Conservation (phyloP, 2,329 filamentous ascomycete species). For the Kalaharituber pfeilii region DNA sequence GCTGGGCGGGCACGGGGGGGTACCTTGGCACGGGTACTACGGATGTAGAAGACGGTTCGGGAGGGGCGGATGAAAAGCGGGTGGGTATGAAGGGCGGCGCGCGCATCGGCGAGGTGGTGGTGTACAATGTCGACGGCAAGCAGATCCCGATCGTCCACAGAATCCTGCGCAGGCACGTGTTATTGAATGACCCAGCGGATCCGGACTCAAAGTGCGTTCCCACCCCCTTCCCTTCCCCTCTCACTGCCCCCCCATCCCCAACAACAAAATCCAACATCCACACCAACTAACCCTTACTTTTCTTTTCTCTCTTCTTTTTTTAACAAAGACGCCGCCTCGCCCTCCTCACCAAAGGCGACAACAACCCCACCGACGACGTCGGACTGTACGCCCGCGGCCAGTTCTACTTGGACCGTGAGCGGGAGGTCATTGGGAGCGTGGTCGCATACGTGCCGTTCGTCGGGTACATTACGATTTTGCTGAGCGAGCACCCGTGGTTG, state of each 20-base stretch:
- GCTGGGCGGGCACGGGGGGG: background rate
- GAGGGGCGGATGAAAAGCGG: background rate
- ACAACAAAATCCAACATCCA: constrained; percentile 1
- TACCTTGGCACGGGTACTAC: background rate
- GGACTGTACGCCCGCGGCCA: constrained; percentile 76
- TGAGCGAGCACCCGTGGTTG: constrained; percentile 90
- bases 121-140: constrained; percentile 78
- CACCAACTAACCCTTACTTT: background rate
- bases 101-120: constrained; percentile 54
- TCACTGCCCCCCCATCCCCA: background rate
- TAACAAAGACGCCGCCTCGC: constrained; percentile 33
- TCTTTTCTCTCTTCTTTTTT: background rate
- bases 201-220: constrained; percentile 23
- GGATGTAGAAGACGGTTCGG: background rate
- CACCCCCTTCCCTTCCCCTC: constrained; percentile 22
- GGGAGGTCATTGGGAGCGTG: constrained; percentile 87
- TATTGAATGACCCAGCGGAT: constrained; percentile 37
- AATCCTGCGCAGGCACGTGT: constrained; percentile 54
- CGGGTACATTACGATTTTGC: constrained; percentile 88
- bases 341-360: constrained; percentile 92
- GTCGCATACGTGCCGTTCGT: constrained; percentile 85
- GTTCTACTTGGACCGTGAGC: constrained; percentile 60
- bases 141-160: constrained; percentile 96
- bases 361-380: constrained; percentile 84
- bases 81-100: constrained; percentile 32